phyloP scores from a whole-genome alignment of 768 basidiomycete species.

The Lentinula lateritia region DNA sequence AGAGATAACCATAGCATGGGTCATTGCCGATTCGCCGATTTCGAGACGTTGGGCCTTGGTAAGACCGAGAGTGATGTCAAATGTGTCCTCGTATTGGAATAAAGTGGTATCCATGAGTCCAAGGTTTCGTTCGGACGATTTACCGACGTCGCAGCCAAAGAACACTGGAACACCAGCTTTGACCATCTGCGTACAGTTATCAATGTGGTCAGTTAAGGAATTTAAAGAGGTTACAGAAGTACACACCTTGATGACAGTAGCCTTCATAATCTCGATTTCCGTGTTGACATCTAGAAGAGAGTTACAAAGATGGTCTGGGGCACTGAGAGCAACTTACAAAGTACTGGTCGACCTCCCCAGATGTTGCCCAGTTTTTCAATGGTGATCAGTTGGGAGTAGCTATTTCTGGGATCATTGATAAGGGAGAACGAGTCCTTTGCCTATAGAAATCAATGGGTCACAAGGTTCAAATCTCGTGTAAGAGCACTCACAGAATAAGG shows the following conservation, averaged over 20 bases:
- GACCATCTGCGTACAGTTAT: conserved; percentile 43
- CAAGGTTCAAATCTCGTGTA: not conserved
- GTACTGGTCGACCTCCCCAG: conserved; percentile 79
- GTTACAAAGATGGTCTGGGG: not conserved
- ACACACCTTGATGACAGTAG: conserved; percentile 64
- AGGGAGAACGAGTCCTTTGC: conserved; percentile 81
- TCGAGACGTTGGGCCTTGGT: conserved; percentile 83
- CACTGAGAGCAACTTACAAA: conserved; percentile 47
- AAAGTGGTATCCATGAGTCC: conserved; percentile 88
- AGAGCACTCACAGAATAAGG: conserved; percentile 43
- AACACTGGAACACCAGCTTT: conserved; percentile 88
- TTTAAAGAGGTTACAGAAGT: not conserved
- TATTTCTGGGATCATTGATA: conserved; percentile 91
- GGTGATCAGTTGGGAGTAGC: conserved; percentile 78
- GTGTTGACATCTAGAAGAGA: conserved; percentile 71
- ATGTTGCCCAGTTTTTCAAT: conserved; percentile 92
- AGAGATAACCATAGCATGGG: conserved; percentile 93
- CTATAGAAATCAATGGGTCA: conserved; percentile 24
- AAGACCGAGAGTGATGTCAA: conserved; percentile 74
- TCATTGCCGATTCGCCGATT: conserved; percentile 85
- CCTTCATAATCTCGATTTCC: conserved; percentile 74
- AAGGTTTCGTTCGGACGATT: conserved; percentile 61
- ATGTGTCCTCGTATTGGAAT: conserved; percentile 82
- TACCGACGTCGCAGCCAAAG: conserved; percentile 95
- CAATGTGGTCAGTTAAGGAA: not conserved